Evolutionary conservation across 1,284 basidiomycete genomes (phyloP).

Genomic region (Veloporphyrellus conicus): DNA sequence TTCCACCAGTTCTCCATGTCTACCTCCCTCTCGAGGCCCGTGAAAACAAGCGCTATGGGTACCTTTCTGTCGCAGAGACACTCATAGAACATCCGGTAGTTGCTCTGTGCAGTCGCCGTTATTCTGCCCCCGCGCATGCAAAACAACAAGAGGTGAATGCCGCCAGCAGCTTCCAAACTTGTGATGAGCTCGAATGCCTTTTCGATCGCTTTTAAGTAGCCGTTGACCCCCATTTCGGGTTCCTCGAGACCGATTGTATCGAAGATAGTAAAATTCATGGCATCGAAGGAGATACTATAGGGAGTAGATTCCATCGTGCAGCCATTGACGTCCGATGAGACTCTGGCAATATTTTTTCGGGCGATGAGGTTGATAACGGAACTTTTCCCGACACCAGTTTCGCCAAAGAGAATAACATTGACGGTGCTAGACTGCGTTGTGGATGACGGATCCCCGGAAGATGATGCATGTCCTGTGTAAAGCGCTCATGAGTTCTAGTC

Average conservation of each 20-base stretch:
- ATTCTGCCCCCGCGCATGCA: constrained; percentile 38
- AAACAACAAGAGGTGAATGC: constrained; percentile 40
- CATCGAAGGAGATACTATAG: constrained; percentile 22
- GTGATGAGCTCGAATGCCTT: constrained; percentile 35
- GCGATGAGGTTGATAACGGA: constrained; percentile 36
- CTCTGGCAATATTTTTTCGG: constrained; percentile 20
- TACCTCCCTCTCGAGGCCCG: constrained; percentile 36
- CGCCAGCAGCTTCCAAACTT: constrained; percentile 28
- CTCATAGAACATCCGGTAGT: constrained; percentile 37
- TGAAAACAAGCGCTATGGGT: constrained; percentile 39
- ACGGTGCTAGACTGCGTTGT: constrained; percentile 2
- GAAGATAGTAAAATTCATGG: constrained; percentile 27
- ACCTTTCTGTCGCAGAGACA: constrained; percentile 34
- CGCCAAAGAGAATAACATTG: constrained; percentile 33
- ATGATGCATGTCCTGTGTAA: constrained; percentile 1
- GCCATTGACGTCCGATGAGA: constrained; percentile 29
- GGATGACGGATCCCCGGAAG: not conserved
- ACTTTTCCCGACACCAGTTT: constrained; percentile 35
- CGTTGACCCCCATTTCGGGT: constrained; percentile 28
- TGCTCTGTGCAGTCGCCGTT: constrained; percentile 32
- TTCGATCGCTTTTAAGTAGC: constrained; percentile 33
- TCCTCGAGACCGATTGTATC: constrained; percentile 45
- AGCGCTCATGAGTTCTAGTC: constrained; percentile 9
- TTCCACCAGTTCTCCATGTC: constrained; percentile 41
- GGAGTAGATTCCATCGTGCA: constrained; percentile 32